Evolutionary conservation across 1,284 basidiomycete species (phyloP).

Genomic region (Ceratobasidium sp.): DNA sequence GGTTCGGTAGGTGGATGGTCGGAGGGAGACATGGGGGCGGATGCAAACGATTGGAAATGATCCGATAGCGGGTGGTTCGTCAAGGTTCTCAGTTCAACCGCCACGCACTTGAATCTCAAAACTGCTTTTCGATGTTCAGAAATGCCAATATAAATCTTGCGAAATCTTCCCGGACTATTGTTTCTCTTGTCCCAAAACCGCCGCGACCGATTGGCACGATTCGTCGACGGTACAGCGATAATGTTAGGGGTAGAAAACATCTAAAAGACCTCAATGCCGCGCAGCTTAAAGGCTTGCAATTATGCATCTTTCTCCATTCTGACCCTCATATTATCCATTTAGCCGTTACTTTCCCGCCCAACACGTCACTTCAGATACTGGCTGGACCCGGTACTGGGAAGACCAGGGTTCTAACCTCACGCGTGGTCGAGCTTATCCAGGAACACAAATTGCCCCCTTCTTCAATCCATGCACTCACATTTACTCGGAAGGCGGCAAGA

Average conservation of each 20-base stretch:
- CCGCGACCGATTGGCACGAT: no score
- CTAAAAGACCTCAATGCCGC: constrained; percentile 8
- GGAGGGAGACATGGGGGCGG: constrained; percentile 3
- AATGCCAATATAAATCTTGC: no score
- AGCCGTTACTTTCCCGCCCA: constrained; percentile 13
- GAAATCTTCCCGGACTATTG: no score
- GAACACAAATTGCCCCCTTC: constrained; percentile 68
- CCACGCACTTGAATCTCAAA: no score
- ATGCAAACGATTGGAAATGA: constrained; percentile 13
- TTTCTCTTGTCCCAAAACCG: no score
- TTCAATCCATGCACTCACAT: constrained; percentile 83
- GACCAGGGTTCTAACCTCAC: constrained; percentile 76
- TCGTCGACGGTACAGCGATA: no score
- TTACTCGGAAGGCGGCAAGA: constrained; percentile 90
- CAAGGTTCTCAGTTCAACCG: neutral
- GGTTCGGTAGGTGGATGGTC: neutral
- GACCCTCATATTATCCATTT: neutral
- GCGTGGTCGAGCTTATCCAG: constrained; percentile 81
- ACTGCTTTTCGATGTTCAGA: no score
- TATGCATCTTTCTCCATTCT: neutral
- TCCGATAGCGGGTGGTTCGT: neutral
- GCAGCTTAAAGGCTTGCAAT: neutral
- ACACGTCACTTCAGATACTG: constrained; percentile 20
- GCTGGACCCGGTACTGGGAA: constrained; percentile 52
- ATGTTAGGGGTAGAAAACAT: neutral